Evolutionary conservation across 108 stramenopile genomes (phyloP), one percentile per base, ranked within the genome.

Genomic region (Fragilaria radians): DNA sequence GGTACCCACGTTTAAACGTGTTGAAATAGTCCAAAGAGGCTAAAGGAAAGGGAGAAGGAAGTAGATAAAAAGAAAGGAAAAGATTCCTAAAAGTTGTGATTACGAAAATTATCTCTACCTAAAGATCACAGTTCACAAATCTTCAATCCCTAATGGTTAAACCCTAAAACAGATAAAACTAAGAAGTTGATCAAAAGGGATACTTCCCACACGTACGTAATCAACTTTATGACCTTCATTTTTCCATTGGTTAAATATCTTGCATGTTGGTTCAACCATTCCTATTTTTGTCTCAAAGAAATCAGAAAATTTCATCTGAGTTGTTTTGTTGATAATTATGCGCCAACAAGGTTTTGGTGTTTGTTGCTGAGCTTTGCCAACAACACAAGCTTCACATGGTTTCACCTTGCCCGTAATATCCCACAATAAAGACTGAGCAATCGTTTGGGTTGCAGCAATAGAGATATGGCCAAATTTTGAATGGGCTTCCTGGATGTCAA

Each of bases 361-460:
- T 51, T 59, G 59, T 36, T 71, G 57, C 55, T 60, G 59, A 32
- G 64, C 57, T 34, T 71, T 71, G 17, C 30, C 57, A 4, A 14
- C 49, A 5, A 58, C 58, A 27, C 70, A 71, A 28, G 23, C 46
- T 22, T 58, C 58, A 46, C 70, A 71, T n/a, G 70, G 63, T 61
- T 65, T 58, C 24, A 60, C 22, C 14, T 27, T 23, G 24, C 70
- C 70, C 46, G 24, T 33, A 21, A 71, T 22, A 23, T 4, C 36
- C 63, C 64, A 71, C 18, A 57, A 60, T 0, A 68, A 54, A 3
- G 28, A 46, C 30, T 54, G 49, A 19, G 67, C 72, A 5, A 50
- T n/a, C 28, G 28, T 45, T 19, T 67, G n/a, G 1, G 46, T 64
- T 0, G 28, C n/a, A n/a, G 46, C 32, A 22, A 68, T 67, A 45